phyloP scores from a whole-genome alignment of 805 yeast species.

The Candida pini region DNA sequence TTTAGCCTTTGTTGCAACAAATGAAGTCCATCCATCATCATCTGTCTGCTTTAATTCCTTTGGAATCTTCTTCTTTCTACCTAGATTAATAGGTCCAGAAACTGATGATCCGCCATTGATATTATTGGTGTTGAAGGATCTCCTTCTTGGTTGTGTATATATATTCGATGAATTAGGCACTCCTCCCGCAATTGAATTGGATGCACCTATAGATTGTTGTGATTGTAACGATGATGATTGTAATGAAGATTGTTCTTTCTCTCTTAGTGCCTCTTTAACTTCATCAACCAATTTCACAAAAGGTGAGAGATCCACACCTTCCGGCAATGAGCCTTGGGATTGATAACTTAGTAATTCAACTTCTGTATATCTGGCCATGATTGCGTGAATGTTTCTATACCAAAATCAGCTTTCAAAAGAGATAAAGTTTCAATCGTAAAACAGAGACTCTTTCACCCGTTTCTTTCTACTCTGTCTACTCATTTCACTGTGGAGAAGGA shows the following conservation, averaged over 20 bases:
- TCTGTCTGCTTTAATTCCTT: conserved; percentile 51
- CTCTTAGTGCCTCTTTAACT: conserved; percentile 41
- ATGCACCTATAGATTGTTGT: too few species aligned
- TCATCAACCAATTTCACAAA: conserved; percentile 63
- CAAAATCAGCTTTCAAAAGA: too few species aligned
- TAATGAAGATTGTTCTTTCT: conserved; percentile 27
- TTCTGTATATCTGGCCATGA: conserved; percentile 47
- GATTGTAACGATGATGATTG: too few species aligned
- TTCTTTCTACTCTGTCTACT: too few species aligned
- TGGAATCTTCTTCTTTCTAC: conserved; percentile 45
- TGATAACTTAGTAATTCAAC: conserved; percentile 60
- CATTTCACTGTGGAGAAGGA: too few species aligned
- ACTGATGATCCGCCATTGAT: conserved; percentile 30
- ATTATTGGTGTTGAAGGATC: too few species aligned
- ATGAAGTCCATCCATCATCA: conserved; percentile 81
- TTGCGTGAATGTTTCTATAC: too few species aligned
- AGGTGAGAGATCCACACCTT: conserved; percentile 56
- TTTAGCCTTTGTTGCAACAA: conserved; percentile 36
- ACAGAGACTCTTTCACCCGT: too few species aligned
- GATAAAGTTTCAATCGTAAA: too few species aligned
- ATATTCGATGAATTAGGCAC: too few species aligned
- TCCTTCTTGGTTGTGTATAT: conserved; percentile 55
- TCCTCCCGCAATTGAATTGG: too few species aligned
- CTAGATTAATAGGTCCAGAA: too few species aligned
- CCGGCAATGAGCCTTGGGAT: conserved; percentile 53